Evolutionary conservation across 139 green algal genomes (phyloP), one percentile per base, ranked within the genome.

Genomic region (Chlorella sp.): DNA sequence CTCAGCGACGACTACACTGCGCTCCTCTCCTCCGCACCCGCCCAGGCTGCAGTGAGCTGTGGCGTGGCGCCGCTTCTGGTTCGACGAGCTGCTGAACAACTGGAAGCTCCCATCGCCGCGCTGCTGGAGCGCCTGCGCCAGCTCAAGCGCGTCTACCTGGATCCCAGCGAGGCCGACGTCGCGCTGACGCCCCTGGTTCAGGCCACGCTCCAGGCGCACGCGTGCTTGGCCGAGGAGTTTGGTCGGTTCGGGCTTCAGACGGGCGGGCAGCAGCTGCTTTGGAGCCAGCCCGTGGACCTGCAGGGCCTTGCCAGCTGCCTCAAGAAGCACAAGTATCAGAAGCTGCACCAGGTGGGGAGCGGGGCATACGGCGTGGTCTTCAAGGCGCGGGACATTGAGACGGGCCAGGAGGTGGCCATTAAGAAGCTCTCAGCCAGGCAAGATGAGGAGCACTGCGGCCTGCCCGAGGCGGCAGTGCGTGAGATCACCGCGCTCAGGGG

Each of bases 371-470:
- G 71, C 1, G 77, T 83, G 1, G 86, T 91, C 20, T 88, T 88
- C 64, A 88, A 87, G 64, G 85, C 82, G 4, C 49, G 76, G 32
- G 81, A 88, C 77, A 67, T 80, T 0, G 80, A 88, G 74, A 86
- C 83, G 1, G 31, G 73, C 1, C 79, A 88, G 65, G 24, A 91
- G 2, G 82, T 97, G 22, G 93, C 94, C 1, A 77, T 98, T 26
- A 98, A 98, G 74, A 96, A 98, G 74, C 96, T 97, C 1, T 27
- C 72, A 14, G 80, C 81, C 26, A 65, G 17, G 42, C n/a, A n/a
- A n/a, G 10, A 73, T 26, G 67, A 24, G 20, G 49, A 33, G 0
- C 78, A 89, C 5, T 79, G 93, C n/a, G 91, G 91, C 24, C 71
- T 96, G 14, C 83, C 88, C 2, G 78, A 74, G 35, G 85, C 80